Percentiles rank a stretch among this genome's conserved stretches.
Conservation (phyloP, 192 early-diverging fungal genomes). For the Podila epigama region DNA sequence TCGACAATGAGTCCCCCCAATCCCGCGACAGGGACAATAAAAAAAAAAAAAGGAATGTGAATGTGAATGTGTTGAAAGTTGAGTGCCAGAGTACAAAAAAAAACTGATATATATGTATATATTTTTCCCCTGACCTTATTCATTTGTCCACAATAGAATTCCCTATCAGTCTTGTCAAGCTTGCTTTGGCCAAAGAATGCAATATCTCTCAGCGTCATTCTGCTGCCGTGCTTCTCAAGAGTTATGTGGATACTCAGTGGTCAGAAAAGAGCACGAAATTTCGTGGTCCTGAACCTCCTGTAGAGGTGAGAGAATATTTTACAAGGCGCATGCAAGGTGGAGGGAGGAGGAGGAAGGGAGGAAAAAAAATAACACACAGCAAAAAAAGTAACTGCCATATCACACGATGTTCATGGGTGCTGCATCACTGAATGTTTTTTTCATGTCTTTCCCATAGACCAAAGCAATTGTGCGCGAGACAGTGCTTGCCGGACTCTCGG, state of each 20-base stretch:
- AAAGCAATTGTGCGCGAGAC: constrained; percentile 65
- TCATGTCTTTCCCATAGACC: constrained; percentile 44
- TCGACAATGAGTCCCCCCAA: background rate
- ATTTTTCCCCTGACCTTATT: background rate
- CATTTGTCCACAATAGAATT: constrained; percentile 57
- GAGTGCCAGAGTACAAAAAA: too few relatives aligned
- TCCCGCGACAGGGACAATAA: background rate
- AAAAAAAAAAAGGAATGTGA: too few relatives aligned
- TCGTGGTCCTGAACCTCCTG: constrained; percentile 64
- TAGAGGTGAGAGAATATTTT: constrained; percentile 50
- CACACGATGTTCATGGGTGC: too few relatives aligned
- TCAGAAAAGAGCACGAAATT: constrained; percentile 62
- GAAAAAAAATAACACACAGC: background rate
- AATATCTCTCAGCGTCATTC: constrained; percentile 70
- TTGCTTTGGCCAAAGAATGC: constrained; percentile 69
- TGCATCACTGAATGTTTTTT: background rate
- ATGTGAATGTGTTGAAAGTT: too few relatives aligned
- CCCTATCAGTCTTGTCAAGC: constrained; percentile 70
- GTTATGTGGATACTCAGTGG: constrained; percentile 82
- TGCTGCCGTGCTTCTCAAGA: constrained; percentile 76
- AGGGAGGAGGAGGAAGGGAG: background rate
- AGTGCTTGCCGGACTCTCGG: constrained; percentile 65
- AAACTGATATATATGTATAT: too few relatives aligned
- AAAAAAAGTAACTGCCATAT: background rate
- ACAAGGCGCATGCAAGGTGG: background rate